Evolutionary conservation across 148 eudicot species (phyloP).

Genomic region (Bassia scoparia): DNA sequence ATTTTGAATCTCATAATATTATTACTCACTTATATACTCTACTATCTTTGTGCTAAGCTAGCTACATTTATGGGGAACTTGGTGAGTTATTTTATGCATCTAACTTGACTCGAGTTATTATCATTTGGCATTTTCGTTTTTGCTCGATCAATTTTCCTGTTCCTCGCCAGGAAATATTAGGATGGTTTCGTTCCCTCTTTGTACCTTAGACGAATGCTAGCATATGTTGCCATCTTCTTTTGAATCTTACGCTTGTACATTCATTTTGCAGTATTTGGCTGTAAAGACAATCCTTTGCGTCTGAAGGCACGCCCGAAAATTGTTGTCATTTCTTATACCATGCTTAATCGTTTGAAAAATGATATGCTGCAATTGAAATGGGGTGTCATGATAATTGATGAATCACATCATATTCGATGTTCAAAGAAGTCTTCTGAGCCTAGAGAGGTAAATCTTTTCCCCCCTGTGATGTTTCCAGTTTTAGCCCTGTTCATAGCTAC

Average conservation of each 20-base stretch:
- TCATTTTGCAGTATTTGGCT: slow-evolving; percentile 63
- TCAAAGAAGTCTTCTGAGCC: slow-evolving; percentile 65
- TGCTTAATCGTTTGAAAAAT: slow-evolving; percentile 70
- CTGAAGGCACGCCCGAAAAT: slow-evolving; percentile 64
- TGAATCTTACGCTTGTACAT: slow-evolving; percentile 7
- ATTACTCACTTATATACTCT: too few relatives aligned
- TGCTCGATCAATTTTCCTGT: too few relatives aligned
- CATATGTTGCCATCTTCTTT: neutral
- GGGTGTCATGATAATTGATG: slow-evolving; percentile 85
- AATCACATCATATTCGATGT: slow-evolving; percentile 92
- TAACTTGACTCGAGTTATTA: neutral
- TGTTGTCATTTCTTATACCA: slow-evolving; percentile 82
- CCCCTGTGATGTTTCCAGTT: slow-evolving; percentile 4
- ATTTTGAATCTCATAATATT: neutral
- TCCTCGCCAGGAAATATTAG: too few relatives aligned
- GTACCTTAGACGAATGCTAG: too few relatives aligned
- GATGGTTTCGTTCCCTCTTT: too few relatives aligned
- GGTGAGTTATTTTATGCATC: neutral
- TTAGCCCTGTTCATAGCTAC: neutral
- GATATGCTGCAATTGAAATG: slow-evolving; percentile 71
- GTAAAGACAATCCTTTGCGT: slow-evolving; percentile 64
- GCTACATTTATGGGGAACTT: neutral
- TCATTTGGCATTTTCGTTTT: neutral
- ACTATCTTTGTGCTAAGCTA: neutral
- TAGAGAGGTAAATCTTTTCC: slow-evolving; percentile 56